Conservation (phyloP, 768 basidiomycete species). For the Mycena alexandri region DNA sequence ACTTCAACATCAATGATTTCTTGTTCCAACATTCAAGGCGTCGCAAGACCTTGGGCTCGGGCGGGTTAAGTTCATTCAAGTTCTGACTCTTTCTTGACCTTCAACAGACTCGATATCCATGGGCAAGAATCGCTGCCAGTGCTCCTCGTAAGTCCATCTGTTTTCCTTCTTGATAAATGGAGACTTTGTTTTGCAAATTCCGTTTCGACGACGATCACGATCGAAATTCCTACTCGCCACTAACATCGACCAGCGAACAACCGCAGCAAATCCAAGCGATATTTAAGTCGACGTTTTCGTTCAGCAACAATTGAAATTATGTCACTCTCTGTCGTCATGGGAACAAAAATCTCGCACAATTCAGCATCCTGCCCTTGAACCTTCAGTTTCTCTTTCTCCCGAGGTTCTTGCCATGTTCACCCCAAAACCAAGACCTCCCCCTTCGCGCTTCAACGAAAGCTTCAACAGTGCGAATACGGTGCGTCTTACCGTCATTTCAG, state of each 20-base stretch:
- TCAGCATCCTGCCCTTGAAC: not conserved
- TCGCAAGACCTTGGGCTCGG: not conserved
- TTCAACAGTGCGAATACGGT: constrained; percentile 31
- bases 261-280: not conserved
- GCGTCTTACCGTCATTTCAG: not conserved
- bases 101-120: no score
- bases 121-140: no score
- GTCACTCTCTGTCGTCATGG: constrained; percentile 33
- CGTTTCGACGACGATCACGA: not conserved
- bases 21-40: not conserved
- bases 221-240: not conserved
- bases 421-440: constrained; percentile 16
- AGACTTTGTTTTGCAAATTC: no score
- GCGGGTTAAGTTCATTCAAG: no score
- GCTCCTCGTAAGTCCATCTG: no score
- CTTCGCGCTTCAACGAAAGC: constrained; percentile 27
- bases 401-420: constrained; percentile 19
- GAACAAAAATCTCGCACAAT: constrained; percentile 2
- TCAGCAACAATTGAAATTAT: constrained; percentile 4
- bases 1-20: not conserved
- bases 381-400: not conserved
- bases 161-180: no score
- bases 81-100: no score
- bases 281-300: constrained; percentile 2
- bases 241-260: no score